phyloP scores from a whole-genome alignment of 78 protist genomes.

The Dictyostelium intermedium region DNA sequence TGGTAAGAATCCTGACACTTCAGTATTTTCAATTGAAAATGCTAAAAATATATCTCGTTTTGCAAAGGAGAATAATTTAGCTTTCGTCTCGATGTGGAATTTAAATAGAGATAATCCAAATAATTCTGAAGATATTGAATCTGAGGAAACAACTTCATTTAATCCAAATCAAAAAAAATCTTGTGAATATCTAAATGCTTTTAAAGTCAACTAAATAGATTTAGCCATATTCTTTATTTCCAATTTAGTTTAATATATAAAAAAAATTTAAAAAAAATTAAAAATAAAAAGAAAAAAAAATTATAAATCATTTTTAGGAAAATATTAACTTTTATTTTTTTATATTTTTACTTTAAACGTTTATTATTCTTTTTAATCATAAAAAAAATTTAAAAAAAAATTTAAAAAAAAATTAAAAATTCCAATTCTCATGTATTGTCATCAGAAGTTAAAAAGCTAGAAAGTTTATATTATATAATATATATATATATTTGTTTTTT shows the following conservation, averaged over 20 bases:
- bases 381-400: background rate
- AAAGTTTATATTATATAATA: background rate
- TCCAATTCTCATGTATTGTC: background rate
- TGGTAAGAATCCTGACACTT: background rate
- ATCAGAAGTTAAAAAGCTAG: background rate
- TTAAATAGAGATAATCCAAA: constrained; percentile 1
- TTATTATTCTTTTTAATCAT: background rate
- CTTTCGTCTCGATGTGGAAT: background rate
- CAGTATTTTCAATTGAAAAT: background rate
- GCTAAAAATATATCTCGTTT: background rate
- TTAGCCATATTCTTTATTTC: no score
- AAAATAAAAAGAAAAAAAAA: no score
- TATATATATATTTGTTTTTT: background rate
- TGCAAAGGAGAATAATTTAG: background rate
- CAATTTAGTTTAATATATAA: no score
- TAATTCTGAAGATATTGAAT: background rate
- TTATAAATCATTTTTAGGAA: no score
- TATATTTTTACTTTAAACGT: background rate
- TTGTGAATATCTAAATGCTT: background rate
- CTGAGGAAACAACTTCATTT: background rate
- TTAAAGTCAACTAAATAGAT: background rate
- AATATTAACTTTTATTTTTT: background rate
- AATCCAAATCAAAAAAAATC: constrained; percentile 6
- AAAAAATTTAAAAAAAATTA: no score
- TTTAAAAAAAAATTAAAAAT: background rate